phyloP scores from a whole-genome alignment of 768 basidiomycete genomes.

The Lyophyllum atratum region DNA sequence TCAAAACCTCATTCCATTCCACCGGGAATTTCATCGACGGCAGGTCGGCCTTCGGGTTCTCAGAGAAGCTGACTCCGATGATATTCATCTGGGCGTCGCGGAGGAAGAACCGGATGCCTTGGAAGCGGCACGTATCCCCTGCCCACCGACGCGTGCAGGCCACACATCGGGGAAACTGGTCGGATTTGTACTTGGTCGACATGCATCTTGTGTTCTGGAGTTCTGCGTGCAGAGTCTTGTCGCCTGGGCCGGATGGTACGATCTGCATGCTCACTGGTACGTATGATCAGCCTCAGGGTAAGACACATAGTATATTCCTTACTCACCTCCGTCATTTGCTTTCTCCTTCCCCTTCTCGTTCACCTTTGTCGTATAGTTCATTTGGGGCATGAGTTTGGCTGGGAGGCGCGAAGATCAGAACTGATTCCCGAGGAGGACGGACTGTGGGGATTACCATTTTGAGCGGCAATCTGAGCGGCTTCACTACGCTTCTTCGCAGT shows the following conservation, averaged over 20 bases:
- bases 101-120: slow-evolving; percentile 79
- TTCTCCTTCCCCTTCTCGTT: slow-evolving; percentile 50
- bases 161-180: slow-evolving; percentile 78
- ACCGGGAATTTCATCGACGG: slow-evolving; percentile 66
- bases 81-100: slow-evolving; percentile 60
- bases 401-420: slow-evolving; percentile 8
- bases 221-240: slow-evolving; percentile 55
- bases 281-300: background rate
- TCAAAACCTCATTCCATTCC: slow-evolving; percentile 65
- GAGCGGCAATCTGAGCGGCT: slow-evolving; percentile 62
- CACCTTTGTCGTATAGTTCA: slow-evolving; percentile 38
- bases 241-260: slow-evolving; percentile 29
- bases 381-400: slow-evolving; percentile 49
- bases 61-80: slow-evolving; percentile 69
- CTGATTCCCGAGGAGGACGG: slow-evolving; percentile 8
- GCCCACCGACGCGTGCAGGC: slow-evolving; percentile 87
- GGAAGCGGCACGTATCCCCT: slow-evolving; percentile 85
- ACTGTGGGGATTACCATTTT: slow-evolving; percentile 51
- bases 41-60: slow-evolving; percentile 57
- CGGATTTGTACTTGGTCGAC: slow-evolving; percentile 75
- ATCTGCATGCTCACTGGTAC: slow-evolving; percentile 28
- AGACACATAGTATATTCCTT: background rate
- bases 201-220: slow-evolving; percentile 82
- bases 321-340: slow-evolving; percentile 36
- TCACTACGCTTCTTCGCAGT: slow-evolving; percentile 75